A percentile compares a stretch with the other conserved stretches of the same genome.
These are phyloP conservation scores for Flaveria linearis DNA, from an alignment of 129 eudicot species.

Conservation along the genomic window DNA sequence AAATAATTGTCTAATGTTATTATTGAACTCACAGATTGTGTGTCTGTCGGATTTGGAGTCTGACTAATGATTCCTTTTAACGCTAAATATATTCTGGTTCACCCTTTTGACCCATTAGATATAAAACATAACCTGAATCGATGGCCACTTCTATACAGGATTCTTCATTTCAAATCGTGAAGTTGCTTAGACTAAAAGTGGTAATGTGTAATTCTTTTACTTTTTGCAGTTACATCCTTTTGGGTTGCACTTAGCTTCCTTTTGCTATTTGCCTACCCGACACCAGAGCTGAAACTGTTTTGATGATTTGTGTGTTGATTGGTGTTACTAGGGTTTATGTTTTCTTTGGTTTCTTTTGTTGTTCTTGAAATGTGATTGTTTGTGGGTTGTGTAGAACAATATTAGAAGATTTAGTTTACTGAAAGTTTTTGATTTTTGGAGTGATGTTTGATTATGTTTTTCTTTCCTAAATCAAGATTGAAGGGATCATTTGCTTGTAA, in stretches of 20 bases:
- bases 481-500: no score
- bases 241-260: constrained; percentile 85
- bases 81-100: background rate
- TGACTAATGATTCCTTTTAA: constrained; percentile 43
- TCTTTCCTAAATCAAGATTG: no score
- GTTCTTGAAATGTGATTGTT: no score
- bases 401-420: no score
- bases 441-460: no score
- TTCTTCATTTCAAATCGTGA: background rate
- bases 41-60: constrained; percentile 83
- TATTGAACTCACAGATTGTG: constrained; percentile 44
- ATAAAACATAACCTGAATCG: background rate
- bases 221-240: constrained; percentile 81
- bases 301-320: no score
- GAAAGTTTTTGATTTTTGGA: no score
- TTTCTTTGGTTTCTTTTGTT: no score
- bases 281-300: constrained; percentile 90
- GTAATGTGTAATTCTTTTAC: constrained; percentile 12
- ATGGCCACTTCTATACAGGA: background rate
- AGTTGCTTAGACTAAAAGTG: no score
- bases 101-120: background rate
- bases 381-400: no score
- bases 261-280: constrained; percentile 91
- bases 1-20: background rate
- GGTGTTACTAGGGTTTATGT: no score